Base-by-base conservation (phyloP, 2,329 filamentous ascomycete species). In the Botrytis deweyae region DNA sequence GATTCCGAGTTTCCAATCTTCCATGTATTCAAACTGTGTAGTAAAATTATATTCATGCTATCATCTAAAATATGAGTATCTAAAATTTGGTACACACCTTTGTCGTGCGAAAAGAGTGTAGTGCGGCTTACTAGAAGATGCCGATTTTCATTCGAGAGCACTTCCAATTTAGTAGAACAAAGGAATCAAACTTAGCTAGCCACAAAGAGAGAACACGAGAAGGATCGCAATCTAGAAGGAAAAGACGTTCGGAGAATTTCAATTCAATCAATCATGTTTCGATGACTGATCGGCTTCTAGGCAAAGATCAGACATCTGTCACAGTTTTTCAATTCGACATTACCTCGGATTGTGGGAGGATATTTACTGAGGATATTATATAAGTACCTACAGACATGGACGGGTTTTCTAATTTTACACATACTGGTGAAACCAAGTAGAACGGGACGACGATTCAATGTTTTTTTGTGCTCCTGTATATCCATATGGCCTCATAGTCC, bases 401-500 rank as follows among this genome's bases (percentile, higher is more conserved):
- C 0, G 20, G 33, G 0, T 38, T 3, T 38, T 8, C 1, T 38
- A 18, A 6, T 12, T 62, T 62, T 38, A 38, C 20, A 38, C 10
- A 16, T 38, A 10, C 36, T 33, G 3, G 6, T 25, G 12, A 2
- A 36, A 29, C 6, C 22, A 25, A 3, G 4, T 36, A 33, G 20
- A 66, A 66, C 7, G 6, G 10, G 10, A 36, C 18, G 36, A 36
- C 3, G 0, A 22, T 25, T 25, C 1, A 10, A 16, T 4, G 5
- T 49, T 20, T 25, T 25, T 25, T 18, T 22, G 18, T 36, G 9
- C n/a, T 16, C 4, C 10, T 25, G 22, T 12, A 38, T 33, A 66
- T 3, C 7, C 9, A 2, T 16, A 6, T 3, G n/a, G 18, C 1
- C 1, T 16, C 42, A 38, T n/a, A 4, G 12, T 18, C 14, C 20